Evolutionary conservation across 2,329 filamentous ascomycete genomes (phyloP), one percentile per base, ranked within the genome.

Genomic region (Alternaria atra): DNA sequence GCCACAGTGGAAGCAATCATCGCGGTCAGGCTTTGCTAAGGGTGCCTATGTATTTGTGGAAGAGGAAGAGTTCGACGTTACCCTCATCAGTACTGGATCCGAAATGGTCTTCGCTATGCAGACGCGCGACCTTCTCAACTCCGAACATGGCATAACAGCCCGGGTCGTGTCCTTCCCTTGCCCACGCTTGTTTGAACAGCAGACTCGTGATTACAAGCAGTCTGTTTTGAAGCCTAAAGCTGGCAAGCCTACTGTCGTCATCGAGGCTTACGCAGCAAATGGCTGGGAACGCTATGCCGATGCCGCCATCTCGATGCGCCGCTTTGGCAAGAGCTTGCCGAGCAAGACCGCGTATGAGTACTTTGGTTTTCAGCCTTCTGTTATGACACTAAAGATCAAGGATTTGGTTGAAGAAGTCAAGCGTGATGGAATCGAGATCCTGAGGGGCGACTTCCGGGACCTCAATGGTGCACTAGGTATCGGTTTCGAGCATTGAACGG

Each of bases 241-340:
- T 3, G 64, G 66, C 25, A 77, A 81, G 2, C 84, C 85, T 0
- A 75, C 80, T 0, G 84, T 90, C 15, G 84, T 88, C 5, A 85
- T 89, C 47, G 87, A 90, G 73, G 84, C 86, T 0, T 89, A 87
- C 68, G 81, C 84, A 1, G 79, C 82, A 2, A 84, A 85, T 60
- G 85, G 85, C 1, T 89, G 86, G 86, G 86, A 88, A 75, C 74
- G 86, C 20, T 89, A 88, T 67, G 86, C 85, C 0, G 83, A 87
- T 71, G 86, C 86, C 2, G 84, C 83, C 1, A 80, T 81, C 61
- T 84, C 80, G 46, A 84, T 88, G 81, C 79, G 80, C 40, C 77
- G 79, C 0, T 89, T 88, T 64, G 86, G 85, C 1, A 84, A 88
- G 68, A 84, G 81, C 20, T 70, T 88, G 43, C 86, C 85, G 0